A percentile compares a stretch with the other conserved stretches of the same genome.
These are phyloP conservation scores for Hyaloperonospora arabidopsidis DNA, from an alignment of 352 stramenopile species.

Conservation along the genomic window DNA sequence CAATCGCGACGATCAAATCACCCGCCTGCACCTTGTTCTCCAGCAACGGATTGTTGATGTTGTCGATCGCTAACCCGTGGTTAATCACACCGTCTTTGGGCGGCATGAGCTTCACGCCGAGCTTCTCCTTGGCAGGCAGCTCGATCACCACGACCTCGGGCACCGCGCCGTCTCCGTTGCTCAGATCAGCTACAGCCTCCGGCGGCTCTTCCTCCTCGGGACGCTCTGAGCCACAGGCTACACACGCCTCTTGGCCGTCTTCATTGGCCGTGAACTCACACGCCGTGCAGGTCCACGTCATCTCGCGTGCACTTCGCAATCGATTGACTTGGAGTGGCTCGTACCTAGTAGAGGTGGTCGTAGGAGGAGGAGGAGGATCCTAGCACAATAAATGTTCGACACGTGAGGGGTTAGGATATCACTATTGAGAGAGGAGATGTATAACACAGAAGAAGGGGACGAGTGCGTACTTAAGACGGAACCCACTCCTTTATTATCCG, in stretches of 20 bases:
- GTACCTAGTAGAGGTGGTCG: not conserved
- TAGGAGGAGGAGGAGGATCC: slow-evolving; percentile 9
- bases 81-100: slow-evolving; percentile 75
- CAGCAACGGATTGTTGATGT: slow-evolving; percentile 80
- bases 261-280: slow-evolving; percentile 64
- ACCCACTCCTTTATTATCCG: too few relatives aligned
- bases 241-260: slow-evolving; percentile 45
- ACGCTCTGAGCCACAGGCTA: slow-evolving; percentile 50
- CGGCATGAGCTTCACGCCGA: slow-evolving; percentile 81
- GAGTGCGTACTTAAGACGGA: too few relatives aligned
- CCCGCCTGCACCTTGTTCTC: slow-evolving; percentile 76
- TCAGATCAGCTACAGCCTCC: slow-evolving; percentile 1
- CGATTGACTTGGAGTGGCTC: not conserved
- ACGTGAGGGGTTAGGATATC: too few relatives aligned
- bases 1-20: slow-evolving; percentile 81
- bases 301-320: slow-evolving; percentile 8
- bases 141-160: slow-evolving; percentile 70
- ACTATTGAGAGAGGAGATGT: too few relatives aligned
- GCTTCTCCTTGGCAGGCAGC: slow-evolving; percentile 76
- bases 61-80: slow-evolving; percentile 79
- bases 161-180: slow-evolving; percentile 8
- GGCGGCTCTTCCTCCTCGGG: slow-evolving; percentile 22
- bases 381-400: too few relatives aligned
- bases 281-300: slow-evolving; percentile 54
- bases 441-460: too few relatives aligned